phyloP scores from a whole-genome alignment of 306 rosid genomes.

The Cicer arietinum region DNA sequence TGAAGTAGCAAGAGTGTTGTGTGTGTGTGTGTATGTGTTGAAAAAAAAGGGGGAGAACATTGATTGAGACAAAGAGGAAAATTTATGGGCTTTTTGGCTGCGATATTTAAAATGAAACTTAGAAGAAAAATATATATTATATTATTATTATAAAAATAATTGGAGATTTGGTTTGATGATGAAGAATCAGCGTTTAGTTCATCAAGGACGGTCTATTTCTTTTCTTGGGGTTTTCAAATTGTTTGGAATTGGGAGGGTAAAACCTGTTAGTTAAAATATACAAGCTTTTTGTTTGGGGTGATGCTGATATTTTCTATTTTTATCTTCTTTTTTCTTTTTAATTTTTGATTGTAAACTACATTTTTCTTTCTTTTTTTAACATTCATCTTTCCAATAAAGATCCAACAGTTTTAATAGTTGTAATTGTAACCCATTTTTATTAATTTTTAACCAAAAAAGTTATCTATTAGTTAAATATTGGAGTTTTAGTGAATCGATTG shows the following conservation, averaged over 20 bases:
- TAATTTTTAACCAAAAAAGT: too few species aligned
- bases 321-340: too few species aligned
- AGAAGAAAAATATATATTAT: too few species aligned
- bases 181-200: slow-evolving; percentile 48
- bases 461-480: too few species aligned
- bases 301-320: too few species aligned
- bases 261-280: not conserved
- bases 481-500: too few species aligned
- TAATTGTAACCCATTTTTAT: too few species aligned
- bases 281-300: too few species aligned
- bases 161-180: slow-evolving; percentile 47
- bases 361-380: too few species aligned
- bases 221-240: slow-evolving; percentile 54
- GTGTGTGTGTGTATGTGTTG: not conserved
- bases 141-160: not conserved
- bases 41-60: not conserved
- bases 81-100: not conserved
- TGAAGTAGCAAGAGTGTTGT: not conserved
- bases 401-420: too few species aligned
- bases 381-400: too few species aligned
- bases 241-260: slow-evolving; percentile 47
- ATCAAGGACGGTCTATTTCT: slow-evolving; percentile 49
- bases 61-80: slow-evolving; percentile 16
- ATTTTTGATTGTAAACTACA: too few species aligned
- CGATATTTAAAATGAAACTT: slow-evolving; percentile 5